Evolutionary conservation across 1,139 yeast genomes (phyloP).

Genomic region (Debaryomyces fabryi): DNA sequence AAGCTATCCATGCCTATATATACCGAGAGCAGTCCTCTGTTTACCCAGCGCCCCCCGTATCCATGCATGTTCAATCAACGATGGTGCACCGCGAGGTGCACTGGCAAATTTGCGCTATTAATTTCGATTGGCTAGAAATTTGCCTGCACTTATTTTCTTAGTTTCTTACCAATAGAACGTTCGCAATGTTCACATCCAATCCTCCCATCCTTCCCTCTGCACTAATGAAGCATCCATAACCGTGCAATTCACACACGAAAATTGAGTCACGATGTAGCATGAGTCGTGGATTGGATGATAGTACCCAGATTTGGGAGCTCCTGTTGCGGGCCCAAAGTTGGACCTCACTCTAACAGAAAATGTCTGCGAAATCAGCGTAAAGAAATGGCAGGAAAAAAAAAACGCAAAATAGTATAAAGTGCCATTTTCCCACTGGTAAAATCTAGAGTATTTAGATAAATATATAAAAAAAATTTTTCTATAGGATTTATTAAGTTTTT

Average conservation of each 20-base stretch:
- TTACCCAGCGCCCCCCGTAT: background rate
- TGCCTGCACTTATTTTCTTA: background rate
- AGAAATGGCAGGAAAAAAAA: constrained; percentile 1
- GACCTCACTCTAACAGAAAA: background rate
- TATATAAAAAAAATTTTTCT: background rate
- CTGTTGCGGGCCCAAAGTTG: background rate
- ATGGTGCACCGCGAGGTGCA: background rate
- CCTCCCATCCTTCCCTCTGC: background rate
- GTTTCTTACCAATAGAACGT: background rate
- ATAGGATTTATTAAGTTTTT: constrained; percentile 6
- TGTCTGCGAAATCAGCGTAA: background rate
- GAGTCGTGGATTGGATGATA: background rate
- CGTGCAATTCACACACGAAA: background rate
- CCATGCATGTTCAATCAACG: background rate
- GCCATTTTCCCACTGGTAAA: constrained; percentile 1
- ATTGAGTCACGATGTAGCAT: background rate
- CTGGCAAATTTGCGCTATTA: constrained; percentile 1
- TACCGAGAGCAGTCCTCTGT: background rate
- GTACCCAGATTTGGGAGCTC: background rate
- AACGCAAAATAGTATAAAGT: constrained; percentile 3
- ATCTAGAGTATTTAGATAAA: background rate
- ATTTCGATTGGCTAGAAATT: constrained; percentile 1
- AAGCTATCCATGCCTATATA: background rate
- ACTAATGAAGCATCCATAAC: background rate
- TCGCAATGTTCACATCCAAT: background rate